Percentiles rank a stretch among this genome's conserved stretches.
These are phyloP conservation scores for Trypanosoma caninum DNA, from an alignment of 208 protist species.

Conservation along the genomic window DNA sequence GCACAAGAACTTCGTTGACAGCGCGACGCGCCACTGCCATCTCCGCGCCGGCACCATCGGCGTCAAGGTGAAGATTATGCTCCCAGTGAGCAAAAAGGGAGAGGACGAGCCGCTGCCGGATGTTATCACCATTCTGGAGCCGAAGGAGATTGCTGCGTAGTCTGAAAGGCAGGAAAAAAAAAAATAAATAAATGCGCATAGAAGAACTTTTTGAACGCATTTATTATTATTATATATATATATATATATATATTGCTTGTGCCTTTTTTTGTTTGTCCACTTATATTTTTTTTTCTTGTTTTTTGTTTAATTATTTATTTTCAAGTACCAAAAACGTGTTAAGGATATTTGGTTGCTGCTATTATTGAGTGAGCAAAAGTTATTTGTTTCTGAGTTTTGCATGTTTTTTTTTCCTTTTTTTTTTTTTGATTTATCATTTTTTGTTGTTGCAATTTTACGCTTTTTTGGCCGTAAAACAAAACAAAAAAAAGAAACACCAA, in stretches of 20 bases:
- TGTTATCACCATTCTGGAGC: conserved; percentile 78
- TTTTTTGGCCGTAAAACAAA: too few relatives aligned
- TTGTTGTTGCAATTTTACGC: too few relatives aligned
- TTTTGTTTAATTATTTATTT: conserved; percentile 9
- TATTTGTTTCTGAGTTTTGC: neutral
- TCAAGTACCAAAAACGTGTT: neutral
- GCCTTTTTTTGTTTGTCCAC: conserved; percentile 1
- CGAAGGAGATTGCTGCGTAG: conserved; percentile 22
- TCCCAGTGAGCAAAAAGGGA: conserved; percentile 74
- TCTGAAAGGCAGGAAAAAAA: conserved; percentile 34
- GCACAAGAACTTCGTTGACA: conserved; percentile 93
- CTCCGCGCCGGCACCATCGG: conserved; percentile 98
- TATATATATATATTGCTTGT: neutral
- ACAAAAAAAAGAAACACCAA: too few relatives aligned
- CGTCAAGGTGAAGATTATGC: conserved; percentile 99
- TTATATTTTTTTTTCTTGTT: conserved; percentile 33
- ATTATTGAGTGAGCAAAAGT: neutral
- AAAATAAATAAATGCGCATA: conserved; percentile 30
- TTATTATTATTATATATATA: neutral
- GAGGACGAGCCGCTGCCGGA: conserved; percentile 66
- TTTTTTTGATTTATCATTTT: neutral
- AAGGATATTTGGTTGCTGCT: neutral
- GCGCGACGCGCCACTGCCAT: conserved; percentile 96
- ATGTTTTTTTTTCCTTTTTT: neutral
- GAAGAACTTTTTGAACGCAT: neutral